Evolutionary conservation across 257 asterid genomes (phyloP).

Genomic region (Hygrophila difformis): DNA sequence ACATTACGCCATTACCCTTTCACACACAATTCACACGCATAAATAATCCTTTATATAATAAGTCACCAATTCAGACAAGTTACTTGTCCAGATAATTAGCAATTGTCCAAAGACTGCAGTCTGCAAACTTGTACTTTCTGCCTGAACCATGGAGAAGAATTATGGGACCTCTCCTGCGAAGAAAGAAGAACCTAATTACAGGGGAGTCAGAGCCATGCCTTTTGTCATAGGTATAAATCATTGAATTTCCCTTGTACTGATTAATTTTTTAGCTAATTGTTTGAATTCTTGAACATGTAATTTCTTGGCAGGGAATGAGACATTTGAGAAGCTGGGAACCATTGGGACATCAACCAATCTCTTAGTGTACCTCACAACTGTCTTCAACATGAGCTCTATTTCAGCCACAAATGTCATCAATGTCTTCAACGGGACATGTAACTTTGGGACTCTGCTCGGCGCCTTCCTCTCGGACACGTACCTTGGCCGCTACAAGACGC

Average conservation of each 20-base stretch:
- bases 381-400: slow-evolving; percentile 43
- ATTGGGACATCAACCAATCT: slow-evolving; percentile 48
- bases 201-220: slow-evolving; percentile 50
- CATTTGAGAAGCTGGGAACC: slow-evolving; percentile 61
- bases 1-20: no score
- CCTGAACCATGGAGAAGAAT: no score
- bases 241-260: neutral
- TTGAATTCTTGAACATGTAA: neutral
- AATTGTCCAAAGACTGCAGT: no score
- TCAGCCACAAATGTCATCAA: slow-evolving; percentile 43
- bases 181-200: slow-evolving; percentile 31
- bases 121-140: no score
- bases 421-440: slow-evolving; percentile 54
- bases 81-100: no score
- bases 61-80: no score
- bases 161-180: no score
- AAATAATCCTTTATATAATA: no score
- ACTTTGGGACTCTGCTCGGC: slow-evolving; percentile 43
- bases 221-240: slow-evolving; percentile 32
- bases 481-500: slow-evolving; percentile 47
- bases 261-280: neutral
- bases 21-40: no score
- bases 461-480: slow-evolving; percentile 52
- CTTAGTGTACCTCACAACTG: slow-evolving; percentile 37
- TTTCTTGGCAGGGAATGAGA: slow-evolving; percentile 55